These are phyloP conservation scores for Clausena lansium DNA, from an alignment of 345 rosid genomes.

Conservation along the genomic window DNA sequence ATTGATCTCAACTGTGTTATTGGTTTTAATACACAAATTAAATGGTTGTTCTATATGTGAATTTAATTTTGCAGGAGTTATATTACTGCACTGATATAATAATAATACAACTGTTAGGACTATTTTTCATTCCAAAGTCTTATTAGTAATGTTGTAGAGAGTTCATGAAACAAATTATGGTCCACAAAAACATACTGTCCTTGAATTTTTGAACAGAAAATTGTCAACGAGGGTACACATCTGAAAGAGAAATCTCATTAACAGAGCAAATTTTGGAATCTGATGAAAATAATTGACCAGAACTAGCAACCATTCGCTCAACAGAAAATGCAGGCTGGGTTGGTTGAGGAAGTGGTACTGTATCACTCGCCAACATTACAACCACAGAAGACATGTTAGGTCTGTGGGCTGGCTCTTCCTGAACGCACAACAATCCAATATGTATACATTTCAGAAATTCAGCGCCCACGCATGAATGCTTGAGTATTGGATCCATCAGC, in stretches of 20 bases:
- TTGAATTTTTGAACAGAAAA: not conserved
- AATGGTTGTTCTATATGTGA: not conserved
- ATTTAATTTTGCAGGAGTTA: no score
- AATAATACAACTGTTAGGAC: not conserved
- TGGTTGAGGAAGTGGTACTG: conserved; percentile 14
- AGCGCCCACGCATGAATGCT: not conserved
- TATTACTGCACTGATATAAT: conserved; percentile 15
- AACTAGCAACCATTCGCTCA: not conserved
- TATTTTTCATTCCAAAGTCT: no score
- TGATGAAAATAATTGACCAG: not conserved
- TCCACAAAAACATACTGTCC: no score
- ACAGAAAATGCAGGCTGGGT: conserved; percentile 18
- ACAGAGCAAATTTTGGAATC: not conserved
- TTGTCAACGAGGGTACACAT: conserved; percentile 2
- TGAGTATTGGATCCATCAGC: not conserved
- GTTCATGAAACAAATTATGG: no score
- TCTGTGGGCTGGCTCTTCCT: conserved; percentile 5
- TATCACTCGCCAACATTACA: conserved; percentile 5
- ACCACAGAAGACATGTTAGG: conserved; percentile 10
- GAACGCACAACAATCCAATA: conserved; percentile 15
- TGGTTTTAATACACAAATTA: no score
- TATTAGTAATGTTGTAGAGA: no score
- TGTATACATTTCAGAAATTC: conserved; percentile 10
- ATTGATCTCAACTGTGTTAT: not conserved
- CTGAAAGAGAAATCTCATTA: conserved; percentile 14